Evolutionary conservation across 2,329 filamentous ascomycete genomes (phyloP), one percentile per base, ranked within the genome.

Genomic region (Pyrenochaeta sp.): DNA sequence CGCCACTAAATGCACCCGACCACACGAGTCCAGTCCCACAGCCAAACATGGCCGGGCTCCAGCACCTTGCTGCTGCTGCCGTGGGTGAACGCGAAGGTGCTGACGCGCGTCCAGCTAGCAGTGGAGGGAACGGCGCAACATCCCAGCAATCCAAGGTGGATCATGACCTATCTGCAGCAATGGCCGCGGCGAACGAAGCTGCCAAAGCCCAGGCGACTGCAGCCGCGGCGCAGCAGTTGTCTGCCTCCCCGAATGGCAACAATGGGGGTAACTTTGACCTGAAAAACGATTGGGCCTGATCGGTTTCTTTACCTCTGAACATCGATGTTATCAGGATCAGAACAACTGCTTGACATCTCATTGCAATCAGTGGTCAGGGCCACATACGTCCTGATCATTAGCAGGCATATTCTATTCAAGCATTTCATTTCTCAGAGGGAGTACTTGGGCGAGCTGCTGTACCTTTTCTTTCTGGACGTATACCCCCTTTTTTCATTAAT

Each of bases 21-120:
- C 66, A 61, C 28, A 55, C 55, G 6, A 60, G 47, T 35, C 45
- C 64, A 7, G 51, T 50, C 6, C n/a, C 51, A 3, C 60, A 69
- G 38, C 67, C 66, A 8, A 71, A 71, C 39, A 69, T 72, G 64
- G 67, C 61, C 13, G 67, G 68, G 10, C 58, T 72, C 0, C 67
- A 72, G 35, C 68, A 72, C 38, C 66, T 72, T 3, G 68, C 69
- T 14, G 69, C 67, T 3, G 68, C 69, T 7, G 69, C 69, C 4
- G 69, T 72, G 1, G 67, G 67, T 11, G 68, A 70, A 43, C 65
- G 68, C 11, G 67, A 67, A 37, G 58, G 63, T 20, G 41, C 55
- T 19, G 65, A 67, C 19, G 53, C 51, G 4, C 50, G 59, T 5
- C 61, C 65, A 6, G 41, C 52, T 8, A 69, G 62, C 37, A 65